Evolutionary conservation across 371 early-diverging fungal species (phyloP).

Genomic region (Caulochytrium protostelioides): DNA sequence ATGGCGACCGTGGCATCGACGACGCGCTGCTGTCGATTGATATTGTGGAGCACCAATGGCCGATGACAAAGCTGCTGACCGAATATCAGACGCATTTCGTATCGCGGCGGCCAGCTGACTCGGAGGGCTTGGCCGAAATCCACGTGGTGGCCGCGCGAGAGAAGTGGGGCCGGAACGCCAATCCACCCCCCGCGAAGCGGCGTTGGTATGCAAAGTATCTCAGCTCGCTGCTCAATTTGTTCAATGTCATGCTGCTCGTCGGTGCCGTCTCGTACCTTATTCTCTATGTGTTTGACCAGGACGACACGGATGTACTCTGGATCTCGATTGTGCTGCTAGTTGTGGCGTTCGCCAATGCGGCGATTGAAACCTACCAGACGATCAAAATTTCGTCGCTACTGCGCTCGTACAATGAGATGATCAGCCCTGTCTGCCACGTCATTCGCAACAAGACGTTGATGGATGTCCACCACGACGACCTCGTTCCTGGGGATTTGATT

Average conservation of each 20-base stretch:
- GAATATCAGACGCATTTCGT: no score
- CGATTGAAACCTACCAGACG: slow-evolving; percentile 23
- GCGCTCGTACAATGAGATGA: slow-evolving; percentile 13
- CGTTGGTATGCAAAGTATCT: slow-evolving; percentile 8
- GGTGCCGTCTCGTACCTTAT: slow-evolving; percentile 15
- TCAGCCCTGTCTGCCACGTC: slow-evolving; percentile 7
- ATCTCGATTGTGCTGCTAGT: slow-evolving; percentile 9
- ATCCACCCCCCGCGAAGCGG: slow-evolving; percentile 5
- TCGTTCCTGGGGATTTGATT: slow-evolving; percentile 25
- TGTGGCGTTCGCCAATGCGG: slow-evolving; percentile 19
- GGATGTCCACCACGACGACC: slow-evolving; percentile 3
- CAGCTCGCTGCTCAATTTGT: slow-evolving; percentile 18
- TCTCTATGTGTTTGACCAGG: slow-evolving; percentile 11
- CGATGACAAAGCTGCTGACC: no score
- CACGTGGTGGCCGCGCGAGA: slow-evolving; percentile 1
- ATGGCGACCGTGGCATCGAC: no score
- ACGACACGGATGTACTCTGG: slow-evolving; percentile 1
- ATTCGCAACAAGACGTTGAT: slow-evolving; percentile 4
- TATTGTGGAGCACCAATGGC: no score
- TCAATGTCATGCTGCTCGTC: slow-evolving; percentile 20
- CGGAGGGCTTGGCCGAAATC: slow-evolving; percentile 2
- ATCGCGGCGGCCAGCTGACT: no score
- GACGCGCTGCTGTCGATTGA: no score
- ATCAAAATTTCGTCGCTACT: slow-evolving; percentile 17
- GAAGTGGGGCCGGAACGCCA: slow-evolving; percentile 4